Evolutionary conservation across 495 filamentous ascomycete genomes (phyloP), one percentile per base, ranked within the genome.

Genomic region (Daldinia childiae): DNA sequence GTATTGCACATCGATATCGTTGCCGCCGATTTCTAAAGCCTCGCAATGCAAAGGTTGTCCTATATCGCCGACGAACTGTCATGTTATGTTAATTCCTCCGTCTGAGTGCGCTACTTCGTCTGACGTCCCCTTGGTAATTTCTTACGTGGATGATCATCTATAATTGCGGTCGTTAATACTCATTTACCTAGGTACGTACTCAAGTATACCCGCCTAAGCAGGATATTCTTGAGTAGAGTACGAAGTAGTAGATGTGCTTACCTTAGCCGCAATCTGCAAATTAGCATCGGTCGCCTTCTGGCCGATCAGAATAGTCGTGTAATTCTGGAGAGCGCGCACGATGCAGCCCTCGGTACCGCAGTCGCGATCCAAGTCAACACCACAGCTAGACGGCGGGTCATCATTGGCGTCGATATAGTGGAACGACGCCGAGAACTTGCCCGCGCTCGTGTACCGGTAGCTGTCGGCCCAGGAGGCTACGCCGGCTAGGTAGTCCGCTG

Each of bases 331-430:
- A 5, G 90, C 90, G 36, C 78, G 79, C 29, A 92, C 82, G 45
- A 87, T 78, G 74, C 90, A 92, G 5, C 89, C 89, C 6, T 78
- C 77, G 4, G 59, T 66, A 9, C 81, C 82, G 72, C 90, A 92
- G 73, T 91, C 90, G 7, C 88, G 82, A 14, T 76, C 66, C 26
- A 85, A 84, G 38, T 85, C 74, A 19, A 92, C 85, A 58, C 84
- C 81, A 78, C 90, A 92, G 59, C 74, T 78, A 2, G 87, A 84
- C 0, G 84, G 83, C 38, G 90, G 90, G 51, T 80, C 78, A 69
- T 92, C 90, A 51, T 87, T 77, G 6, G 89, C 89, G 78, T 92
- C 88, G 72, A 91, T 88, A 72, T 82, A 90, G 76, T 91, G 89
- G 62, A 80, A 86, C 0, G 84, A 78, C 7, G 80, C 77, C 27